Conservation (phyloP, 495 filamentous ascomycete species). For the Arthonia radiata region DNA sequence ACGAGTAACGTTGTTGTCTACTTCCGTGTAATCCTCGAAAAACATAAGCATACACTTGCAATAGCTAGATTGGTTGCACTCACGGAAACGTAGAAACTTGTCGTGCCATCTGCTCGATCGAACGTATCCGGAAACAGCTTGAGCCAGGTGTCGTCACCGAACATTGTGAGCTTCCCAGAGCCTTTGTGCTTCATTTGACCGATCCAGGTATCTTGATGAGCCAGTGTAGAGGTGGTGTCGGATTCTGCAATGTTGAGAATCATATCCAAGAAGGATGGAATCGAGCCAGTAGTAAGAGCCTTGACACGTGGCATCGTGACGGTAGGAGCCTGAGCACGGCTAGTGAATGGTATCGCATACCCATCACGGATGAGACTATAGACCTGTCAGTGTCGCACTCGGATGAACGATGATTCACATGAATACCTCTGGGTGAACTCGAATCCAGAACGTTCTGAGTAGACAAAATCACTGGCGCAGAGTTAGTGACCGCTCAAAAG, state of each 20-base stretch:
- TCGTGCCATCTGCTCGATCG: constrained; percentile 66
- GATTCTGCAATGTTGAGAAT: constrained; percentile 92
- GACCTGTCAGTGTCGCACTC: constrained; percentile 18
- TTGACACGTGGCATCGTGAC: constrained; percentile 98
- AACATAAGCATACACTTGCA: no score
- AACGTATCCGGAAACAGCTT: constrained; percentile 86
- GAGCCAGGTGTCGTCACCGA: constrained; percentile 95
- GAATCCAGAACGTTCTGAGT: constrained; percentile 57
- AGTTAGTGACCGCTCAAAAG: not conserved
- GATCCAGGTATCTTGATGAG: constrained; percentile 81
- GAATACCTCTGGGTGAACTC: constrained; percentile 64
- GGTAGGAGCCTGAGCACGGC: constrained; percentile 84
- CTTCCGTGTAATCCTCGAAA: constrained; percentile 78
- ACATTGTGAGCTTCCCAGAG: constrained; percentile 61
- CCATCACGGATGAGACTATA: constrained; percentile 61
- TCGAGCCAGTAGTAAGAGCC: constrained; percentile 87
- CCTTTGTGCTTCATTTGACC: constrained; percentile 59
- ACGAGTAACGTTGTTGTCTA: constrained; percentile 90
- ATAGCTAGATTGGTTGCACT: no score
- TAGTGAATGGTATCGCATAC: constrained; percentile 73
- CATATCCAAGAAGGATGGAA: constrained; percentile 89
- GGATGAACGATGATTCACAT: constrained; percentile 18
- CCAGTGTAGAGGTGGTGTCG: constrained; percentile 66
- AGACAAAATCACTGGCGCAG: constrained; percentile 95
- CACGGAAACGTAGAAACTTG: constrained; percentile 95